A percentile compares a stretch with the other conserved stretches of the same genome.
Evolutionary conservation across 1,284 basidiomycete species (phyloP).

Genomic region (Trichosporon sp.): DNA sequence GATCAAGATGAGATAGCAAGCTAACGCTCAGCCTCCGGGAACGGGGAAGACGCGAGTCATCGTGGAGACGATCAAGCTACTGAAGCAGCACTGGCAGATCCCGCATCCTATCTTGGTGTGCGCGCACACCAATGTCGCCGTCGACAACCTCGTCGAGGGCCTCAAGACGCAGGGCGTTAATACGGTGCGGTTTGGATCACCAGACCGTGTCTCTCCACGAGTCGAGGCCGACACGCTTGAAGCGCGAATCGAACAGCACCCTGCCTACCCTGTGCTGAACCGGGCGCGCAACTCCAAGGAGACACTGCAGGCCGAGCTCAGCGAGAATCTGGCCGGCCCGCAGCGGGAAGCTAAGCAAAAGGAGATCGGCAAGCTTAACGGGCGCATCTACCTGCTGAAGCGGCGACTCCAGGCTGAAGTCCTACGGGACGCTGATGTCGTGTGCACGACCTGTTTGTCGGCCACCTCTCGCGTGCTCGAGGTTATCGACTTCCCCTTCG

Average conservation of each 20-base stretch:
- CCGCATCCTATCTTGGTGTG: constrained; percentile 82
- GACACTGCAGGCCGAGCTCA: constrained; percentile 57
- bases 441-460: constrained; percentile 80
- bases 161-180: constrained; percentile 64
- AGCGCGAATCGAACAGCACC: constrained; percentile 67
- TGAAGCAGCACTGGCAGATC: constrained; percentile 80
- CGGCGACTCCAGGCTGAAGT: constrained; percentile 59
- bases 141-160: constrained; percentile 87
- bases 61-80: constrained; percentile 75
- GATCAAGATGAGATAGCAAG: background rate
- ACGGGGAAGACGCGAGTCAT: constrained; percentile 95
- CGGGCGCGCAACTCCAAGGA: constrained; percentile 64
- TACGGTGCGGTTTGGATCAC: constrained; percentile 74
- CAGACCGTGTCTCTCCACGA: constrained; percentile 65
- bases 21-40: constrained; percentile 73
- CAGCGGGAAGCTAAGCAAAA: constrained; percentile 42
- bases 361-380: constrained; percentile 59
- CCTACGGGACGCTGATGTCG: constrained; percentile 70
- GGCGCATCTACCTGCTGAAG: constrained; percentile 37
- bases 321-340: constrained; percentile 35
- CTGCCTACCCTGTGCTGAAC: constrained; percentile 60
- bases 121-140: constrained; percentile 90
- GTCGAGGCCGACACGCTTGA: constrained; percentile 69
- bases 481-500: constrained; percentile 82
- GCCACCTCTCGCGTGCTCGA: constrained; percentile 61